Evolutionary conservation across 768 basidiomycete species (phyloP), one percentile per base, ranked within the genome.

Genomic region (Xerocomellus chrysenteron): DNA sequence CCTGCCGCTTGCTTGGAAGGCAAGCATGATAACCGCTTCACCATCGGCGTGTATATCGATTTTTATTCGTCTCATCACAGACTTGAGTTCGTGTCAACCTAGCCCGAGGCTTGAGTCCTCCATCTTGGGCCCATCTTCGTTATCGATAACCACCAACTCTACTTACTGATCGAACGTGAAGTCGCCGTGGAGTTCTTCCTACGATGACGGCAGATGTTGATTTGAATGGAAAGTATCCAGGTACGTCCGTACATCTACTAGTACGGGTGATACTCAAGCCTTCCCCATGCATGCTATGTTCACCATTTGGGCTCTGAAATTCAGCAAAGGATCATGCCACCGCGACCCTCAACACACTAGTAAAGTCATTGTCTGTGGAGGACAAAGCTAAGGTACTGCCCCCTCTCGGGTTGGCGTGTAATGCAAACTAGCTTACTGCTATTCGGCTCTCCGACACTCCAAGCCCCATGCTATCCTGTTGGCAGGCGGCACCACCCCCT

Each of bases 21-120:
- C 87, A 88, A 88, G 88, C 86, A 90, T 89, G 87, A 88, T 89
- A 89, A 88, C 88, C 87, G 80, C 85, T 89, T 89, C 88, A 89
- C 88, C 87, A 89, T 86, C 78, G 75, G 78, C 70, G 79, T 80
- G 19, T n/a, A n/a, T n/a, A n/a, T n/a, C n/a, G n/a, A n/a, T n/a
- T n/a, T n/a, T n/a, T n/a, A n/a, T n/a, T n/a, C n/a, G n/a, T n/a
- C n/a, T n/a, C n/a, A n/a, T n/a, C n/a, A n/a, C n/a, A n/a, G n/a
- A n/a, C n/a, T 2, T 12, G 26, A 7, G 1, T 30, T 24, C 6
- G 16, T 11, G 10, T 33, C 9, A 30, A 30, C 30, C 30, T 28
- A 28, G 4, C 7, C 28, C 28, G 4, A 28, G n/a, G n/a, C n/a
- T n/a, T 24, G 21, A 17, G 16, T 5, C 5, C 21, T 21, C 16